phyloP scores from a whole-genome alignment of 352 stramenopile genomes.

The Saprolegnia parasitica region DNA sequence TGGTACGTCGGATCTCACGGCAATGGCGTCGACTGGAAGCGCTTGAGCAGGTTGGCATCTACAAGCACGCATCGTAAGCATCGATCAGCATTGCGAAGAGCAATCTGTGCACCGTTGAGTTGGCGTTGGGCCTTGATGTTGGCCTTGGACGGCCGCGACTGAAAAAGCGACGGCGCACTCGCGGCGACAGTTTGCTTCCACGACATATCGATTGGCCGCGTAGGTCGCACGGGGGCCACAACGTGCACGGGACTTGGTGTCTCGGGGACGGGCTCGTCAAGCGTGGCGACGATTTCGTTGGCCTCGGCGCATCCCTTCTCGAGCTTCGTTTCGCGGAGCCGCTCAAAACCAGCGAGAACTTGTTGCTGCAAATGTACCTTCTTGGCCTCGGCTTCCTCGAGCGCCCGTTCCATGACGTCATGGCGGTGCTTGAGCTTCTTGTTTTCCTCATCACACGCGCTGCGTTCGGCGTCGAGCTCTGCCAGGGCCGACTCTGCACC shows the following conservation, averaged over 20 bases:
- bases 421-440: neutral
- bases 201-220: neutral
- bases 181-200: conserved; percentile 1
- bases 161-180: neutral
- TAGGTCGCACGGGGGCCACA: neutral
- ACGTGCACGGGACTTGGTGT: neutral
- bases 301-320: neutral
- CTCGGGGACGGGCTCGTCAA: neutral
- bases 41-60: conserved; percentile 14
- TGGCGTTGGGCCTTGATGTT: conserved; percentile 9
- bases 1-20: neutral
- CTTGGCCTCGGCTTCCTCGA: neutral
- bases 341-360: conserved; percentile 5
- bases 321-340: neutral
- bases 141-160: neutral
- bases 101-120: conserved; percentile 5
- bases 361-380: conserved; percentile 1
- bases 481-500: neutral
- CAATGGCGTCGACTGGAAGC: neutral
- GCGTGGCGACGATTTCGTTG: neutral
- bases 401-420: neutral
- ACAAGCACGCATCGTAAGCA: neutral
- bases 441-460: neutral
- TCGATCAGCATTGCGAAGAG: neutral
- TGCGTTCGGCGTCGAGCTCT: neutral